Percentiles rank a stretch among this genome's conserved stretches.
These are phyloP conservation scores for Aspergillus sclerotiicarbonarius DNA, from an alignment of 495 filamentous ascomycete genomes.

Conservation along the genomic window DNA sequence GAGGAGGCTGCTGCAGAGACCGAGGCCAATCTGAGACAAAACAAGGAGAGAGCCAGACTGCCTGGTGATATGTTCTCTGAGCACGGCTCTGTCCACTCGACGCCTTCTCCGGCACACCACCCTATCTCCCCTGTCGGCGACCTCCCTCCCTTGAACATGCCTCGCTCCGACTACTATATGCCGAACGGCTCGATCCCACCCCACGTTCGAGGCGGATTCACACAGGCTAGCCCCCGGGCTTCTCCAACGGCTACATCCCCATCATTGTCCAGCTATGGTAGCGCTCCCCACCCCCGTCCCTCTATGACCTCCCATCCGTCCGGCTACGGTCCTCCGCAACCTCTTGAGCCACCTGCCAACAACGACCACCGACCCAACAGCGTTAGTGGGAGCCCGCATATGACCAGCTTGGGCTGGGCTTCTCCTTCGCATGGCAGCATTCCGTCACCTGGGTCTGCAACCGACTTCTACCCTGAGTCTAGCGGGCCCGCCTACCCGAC, in stretches of 20 bases:
- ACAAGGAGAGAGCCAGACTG: constrained; percentile 54
- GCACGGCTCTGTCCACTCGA: constrained; percentile 76
- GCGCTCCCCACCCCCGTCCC: constrained; percentile 55
- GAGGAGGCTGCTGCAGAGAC: constrained; percentile 91
- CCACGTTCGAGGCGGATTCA: constrained; percentile 76
- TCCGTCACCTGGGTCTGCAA: constrained; percentile 64
- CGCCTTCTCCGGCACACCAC: constrained; percentile 80
- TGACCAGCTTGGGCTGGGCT: constrained; percentile 70
- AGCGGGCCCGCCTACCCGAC: constrained; percentile 52
- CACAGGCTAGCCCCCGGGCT: constrained; percentile 69
- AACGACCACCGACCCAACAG: constrained; percentile 68
- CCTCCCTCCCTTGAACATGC: constrained; percentile 71
- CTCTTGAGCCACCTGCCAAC: constrained; percentile 84
- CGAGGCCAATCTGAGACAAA: constrained; percentile 69
- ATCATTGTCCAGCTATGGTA: constrained; percentile 56
- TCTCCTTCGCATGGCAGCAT: constrained; percentile 65
- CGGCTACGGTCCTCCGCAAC: constrained; percentile 76
- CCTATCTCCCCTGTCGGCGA: constrained; percentile 76
- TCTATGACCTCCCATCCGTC: constrained; percentile 79
- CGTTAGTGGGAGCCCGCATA: constrained; percentile 68
- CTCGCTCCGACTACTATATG: constrained; percentile 71
- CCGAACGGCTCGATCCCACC: constrained; percentile 70
- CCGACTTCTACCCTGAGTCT: constrained; percentile 71
- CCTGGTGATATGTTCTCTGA: constrained; percentile 81
- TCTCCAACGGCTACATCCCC: constrained; percentile 63